These are phyloP conservation scores for Leishmania major DNA, from an alignment of 208 protist genomes.

Conservation along the genomic window DNA sequence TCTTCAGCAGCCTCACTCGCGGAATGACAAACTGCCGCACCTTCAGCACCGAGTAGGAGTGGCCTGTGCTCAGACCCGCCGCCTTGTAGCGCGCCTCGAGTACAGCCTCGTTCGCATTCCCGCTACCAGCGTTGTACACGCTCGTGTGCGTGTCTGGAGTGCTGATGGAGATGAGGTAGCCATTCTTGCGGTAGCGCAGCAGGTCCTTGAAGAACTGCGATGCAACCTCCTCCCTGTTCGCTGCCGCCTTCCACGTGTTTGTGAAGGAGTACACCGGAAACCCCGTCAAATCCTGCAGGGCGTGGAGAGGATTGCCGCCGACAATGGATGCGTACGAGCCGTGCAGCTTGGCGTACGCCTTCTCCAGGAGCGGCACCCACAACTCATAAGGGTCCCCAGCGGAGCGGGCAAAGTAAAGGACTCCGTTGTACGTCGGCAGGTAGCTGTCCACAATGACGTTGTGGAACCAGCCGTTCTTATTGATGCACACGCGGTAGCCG, in stretches of 20 bases:
- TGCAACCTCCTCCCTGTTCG: slow-evolving; percentile 19
- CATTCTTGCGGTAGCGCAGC: slow-evolving; percentile 22
- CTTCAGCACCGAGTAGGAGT: slow-evolving; percentile 46
- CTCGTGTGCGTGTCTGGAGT: slow-evolving; percentile 39
- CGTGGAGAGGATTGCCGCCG: slow-evolving; percentile 54
- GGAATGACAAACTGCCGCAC: slow-evolving; percentile 34
- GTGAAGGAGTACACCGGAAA: slow-evolving; percentile 49
- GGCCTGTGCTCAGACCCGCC: slow-evolving; percentile 37
- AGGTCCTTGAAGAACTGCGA: slow-evolving; percentile 36
- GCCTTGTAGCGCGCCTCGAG: slow-evolving; percentile 33
- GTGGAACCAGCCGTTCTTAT: slow-evolving; percentile 58
- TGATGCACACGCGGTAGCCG: slow-evolving; percentile 54
- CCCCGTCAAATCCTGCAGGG: slow-evolving; percentile 67
- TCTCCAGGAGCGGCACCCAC: slow-evolving; percentile 80
- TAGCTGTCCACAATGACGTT: slow-evolving; percentile 64
- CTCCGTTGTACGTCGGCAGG: slow-evolving; percentile 41
- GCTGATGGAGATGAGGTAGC: slow-evolving; percentile 42
- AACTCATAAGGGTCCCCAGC: slow-evolving; percentile 48
- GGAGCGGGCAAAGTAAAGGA: slow-evolving; percentile 40
- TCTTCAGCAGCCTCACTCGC: slow-evolving; percentile 43
- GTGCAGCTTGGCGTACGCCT: slow-evolving; percentile 87
- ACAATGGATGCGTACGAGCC: slow-evolving; percentile 69
- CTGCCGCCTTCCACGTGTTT: slow-evolving; percentile 39
- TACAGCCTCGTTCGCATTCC: slow-evolving; percentile 12
- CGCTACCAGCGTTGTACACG: slow-evolving; percentile 22